Base-by-base conservation (phyloP, 2,329 filamentous ascomycete species). In the Fusarium nisikadoi region DNA sequence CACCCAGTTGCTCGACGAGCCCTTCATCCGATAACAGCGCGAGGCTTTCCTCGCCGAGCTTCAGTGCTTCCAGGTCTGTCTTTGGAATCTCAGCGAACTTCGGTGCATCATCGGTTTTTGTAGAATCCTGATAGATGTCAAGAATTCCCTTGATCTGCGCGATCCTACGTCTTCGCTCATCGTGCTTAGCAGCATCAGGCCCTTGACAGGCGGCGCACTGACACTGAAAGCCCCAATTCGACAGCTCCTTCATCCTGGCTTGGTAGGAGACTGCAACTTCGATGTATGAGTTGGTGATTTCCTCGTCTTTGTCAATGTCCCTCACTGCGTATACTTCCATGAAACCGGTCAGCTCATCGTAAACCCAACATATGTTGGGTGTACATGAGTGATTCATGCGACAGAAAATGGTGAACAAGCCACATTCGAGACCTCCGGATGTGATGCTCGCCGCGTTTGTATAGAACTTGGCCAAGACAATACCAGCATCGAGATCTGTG, bases 311-410 rank as follows among this genome's bases (percentile, higher is more conserved):
- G 7, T 8, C 6, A 4, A 68, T 69, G 5, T 69, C 20, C 4
- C 38, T 69, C 2, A 57, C 65, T 1, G 57, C 45, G 8, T 69
- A 68, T 1, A 68, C 57, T 27, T 68, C 65, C 35, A 68, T 68
- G n/a, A 68, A 52, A 0, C 35, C 45, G 0, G 65, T 42, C 2
- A 58, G 65, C 17, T 68, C 65, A 20, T 68, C 65, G 1, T 68
- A 68, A 0, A 68, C 46, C 65, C 65, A 68, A 0, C 65, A 68
- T 11, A 55, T 69, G 12, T 68, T 68, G 2, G 65, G 65, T 8
- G 58, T 68, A 11, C 65, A 68, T 0, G 65, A 69, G 39, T 68
- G 65, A 11, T 68, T 68, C 65, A 68, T 68, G 2, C 65, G 65
- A 20, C 65, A 68, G 4, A 68, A 68, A 5, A 35, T 43, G 6